Base-by-base conservation (phyloP, 805 yeast species). In the Candida argentea region DNA sequence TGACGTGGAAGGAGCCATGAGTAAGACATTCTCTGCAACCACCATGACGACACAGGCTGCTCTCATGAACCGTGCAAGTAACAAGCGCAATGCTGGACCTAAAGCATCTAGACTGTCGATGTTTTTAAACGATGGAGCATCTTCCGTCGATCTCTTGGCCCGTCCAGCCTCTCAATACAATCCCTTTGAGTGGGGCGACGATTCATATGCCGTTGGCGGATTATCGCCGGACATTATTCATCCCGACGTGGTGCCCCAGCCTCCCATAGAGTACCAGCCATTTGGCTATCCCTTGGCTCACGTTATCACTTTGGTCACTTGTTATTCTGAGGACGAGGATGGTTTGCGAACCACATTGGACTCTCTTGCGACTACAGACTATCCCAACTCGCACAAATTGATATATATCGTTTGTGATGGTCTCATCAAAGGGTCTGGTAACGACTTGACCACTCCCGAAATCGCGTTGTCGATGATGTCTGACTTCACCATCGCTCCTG, bases 341-440 rank as follows among this genome's bases (percentile, higher is more conserved):
- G 95, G 93, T 36, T 55, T 91, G 33, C 68, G 97, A 44, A 74
- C 89, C 1, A 86, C 97, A 0, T 53, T 89, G 38, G 97, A 91
- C 52, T 89, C 97, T 2, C 50, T 91, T 28, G 83, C 94, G n/a
- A 84, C 95, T 1, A 85, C 96, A 1, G 94, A 85, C 38, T 91
- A 81, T 52, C 96, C 97, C 31, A 87, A 86, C 51, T 83, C 95
- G 3, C 97, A 91, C 55, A 91, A 89, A 51, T 60, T 91, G 36
- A 65, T 91, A 22, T 58, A 86, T 29, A 74, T 87, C 22, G 69
- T 89, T 9, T 89, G 97, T 64, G 98, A 91, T 59, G 98, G 98
- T 41, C 41, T 89, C 20, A 78, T 91, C 42, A 87, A 89, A 45
- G 98, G 98, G 39, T 76, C 94, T 13, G 97, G 96, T 26, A 89